Conservation (phyloP, 345 rosid genomes). For the Camelina hispida region DNA sequence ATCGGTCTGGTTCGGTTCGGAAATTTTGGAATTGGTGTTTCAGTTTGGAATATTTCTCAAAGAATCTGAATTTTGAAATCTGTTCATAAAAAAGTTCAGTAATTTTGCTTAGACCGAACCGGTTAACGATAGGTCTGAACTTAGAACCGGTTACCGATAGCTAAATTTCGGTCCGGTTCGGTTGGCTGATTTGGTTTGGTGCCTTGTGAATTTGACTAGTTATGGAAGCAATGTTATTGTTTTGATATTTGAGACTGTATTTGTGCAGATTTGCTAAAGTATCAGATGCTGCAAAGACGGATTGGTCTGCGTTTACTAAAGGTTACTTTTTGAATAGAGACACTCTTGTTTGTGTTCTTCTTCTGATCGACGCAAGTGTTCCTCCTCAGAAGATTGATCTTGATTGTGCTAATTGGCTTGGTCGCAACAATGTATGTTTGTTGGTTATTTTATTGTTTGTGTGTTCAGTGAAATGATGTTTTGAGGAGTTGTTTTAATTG, state of each 20-base stretch:
- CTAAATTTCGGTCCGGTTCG: too few species aligned
- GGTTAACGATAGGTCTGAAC: too few species aligned
- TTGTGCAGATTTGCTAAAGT: conserved; percentile 80
- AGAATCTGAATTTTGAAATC: too few species aligned
- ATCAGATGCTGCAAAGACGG: conserved; percentile 75
- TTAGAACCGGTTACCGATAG: too few species aligned
- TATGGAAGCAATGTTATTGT: too few species aligned
- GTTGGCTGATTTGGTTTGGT: too few species aligned
- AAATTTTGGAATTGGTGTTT: too few species aligned
- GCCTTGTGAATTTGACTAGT: too few species aligned
- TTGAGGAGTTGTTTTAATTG: conserved; percentile 4
- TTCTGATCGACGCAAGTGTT: conserved; percentile 87
- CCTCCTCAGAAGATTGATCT: conserved; percentile 93
- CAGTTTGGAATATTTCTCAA: too few species aligned
- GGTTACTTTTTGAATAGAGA: conserved; percentile 90
- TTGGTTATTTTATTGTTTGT: not conserved
- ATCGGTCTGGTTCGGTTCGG: too few species aligned
- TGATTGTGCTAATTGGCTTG: conserved; percentile 97
- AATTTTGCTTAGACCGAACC: too few species aligned
- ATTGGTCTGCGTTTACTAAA: conserved; percentile 94
- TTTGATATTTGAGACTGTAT: conserved; percentile 4
- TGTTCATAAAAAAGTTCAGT: too few species aligned
- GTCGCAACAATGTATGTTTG: conserved; percentile 70
- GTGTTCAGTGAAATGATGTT: not conserved
- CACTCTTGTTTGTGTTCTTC: conserved; percentile 74